Evolutionary conservation across 1,284 basidiomycete species (phyloP).

Genomic region (Tilletia walkeri): DNA sequence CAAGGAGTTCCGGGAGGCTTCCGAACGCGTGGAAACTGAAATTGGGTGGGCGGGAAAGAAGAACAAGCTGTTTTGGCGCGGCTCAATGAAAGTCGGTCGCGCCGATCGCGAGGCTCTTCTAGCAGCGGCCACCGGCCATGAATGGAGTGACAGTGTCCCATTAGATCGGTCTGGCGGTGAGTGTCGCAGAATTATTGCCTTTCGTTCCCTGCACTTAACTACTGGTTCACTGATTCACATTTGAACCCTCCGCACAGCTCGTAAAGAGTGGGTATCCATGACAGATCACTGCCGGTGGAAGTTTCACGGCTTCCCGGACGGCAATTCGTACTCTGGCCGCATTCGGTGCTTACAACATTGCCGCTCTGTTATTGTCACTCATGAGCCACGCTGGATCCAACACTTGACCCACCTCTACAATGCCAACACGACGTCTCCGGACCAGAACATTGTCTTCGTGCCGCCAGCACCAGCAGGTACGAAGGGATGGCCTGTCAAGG

Average conservation of each 20-base stretch:
- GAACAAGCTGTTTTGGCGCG: conserved; percentile 45
- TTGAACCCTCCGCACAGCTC: too few relatives aligned
- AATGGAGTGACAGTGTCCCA: conserved; percentile 42
- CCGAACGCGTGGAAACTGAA: conserved; percentile 30
- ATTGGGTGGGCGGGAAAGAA: conserved; percentile 38
- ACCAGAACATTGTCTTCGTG: conserved; percentile 52
- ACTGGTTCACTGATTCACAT: too few relatives aligned
- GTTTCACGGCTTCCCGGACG: conserved; percentile 50
- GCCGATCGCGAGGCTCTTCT: conserved; percentile 42
- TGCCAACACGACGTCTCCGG: conserved; percentile 36
- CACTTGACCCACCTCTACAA: conserved; percentile 52
- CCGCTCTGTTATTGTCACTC: conserved; percentile 46
- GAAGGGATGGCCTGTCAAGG: conserved; percentile 32
- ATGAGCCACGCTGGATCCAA: conserved; percentile 46
- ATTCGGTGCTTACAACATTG: conserved; percentile 50
- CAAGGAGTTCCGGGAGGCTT: conserved; percentile 37
- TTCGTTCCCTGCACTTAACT: too few relatives aligned
- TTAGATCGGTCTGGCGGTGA: conserved; percentile 35
- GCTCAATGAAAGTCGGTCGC: conserved; percentile 43
- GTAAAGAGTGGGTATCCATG: conserved; percentile 32
- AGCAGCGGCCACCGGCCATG: conserved; percentile 29
- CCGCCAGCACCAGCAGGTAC: conserved; percentile 26
- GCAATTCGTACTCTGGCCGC: conserved; percentile 47
- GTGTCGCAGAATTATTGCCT: too few relatives aligned
- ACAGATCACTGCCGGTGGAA: conserved; percentile 51